Evolutionary conservation across 2,329 filamentous ascomycete species (phyloP), one percentile per base, ranked within the genome.

Genomic region (Aspergillus intermedius): DNA sequence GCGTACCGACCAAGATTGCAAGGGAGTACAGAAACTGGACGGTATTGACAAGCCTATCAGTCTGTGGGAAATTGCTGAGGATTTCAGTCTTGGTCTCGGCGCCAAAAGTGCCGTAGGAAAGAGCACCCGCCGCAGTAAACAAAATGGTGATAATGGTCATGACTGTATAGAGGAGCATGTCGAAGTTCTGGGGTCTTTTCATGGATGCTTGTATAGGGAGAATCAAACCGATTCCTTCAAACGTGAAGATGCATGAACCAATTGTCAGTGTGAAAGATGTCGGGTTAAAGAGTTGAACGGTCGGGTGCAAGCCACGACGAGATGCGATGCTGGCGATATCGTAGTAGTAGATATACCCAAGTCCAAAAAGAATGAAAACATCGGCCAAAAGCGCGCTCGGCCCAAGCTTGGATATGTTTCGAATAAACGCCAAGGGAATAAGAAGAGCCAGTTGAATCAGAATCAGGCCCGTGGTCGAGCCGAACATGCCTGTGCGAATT

Each of bases 151-250:
- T 95, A 68, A 95, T 87, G 60, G 94, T 77, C 91, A 97, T 97
- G 64, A 96, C 88, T 25, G 82, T 78, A 45, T 83, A 86, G 56
- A 97, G 82, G 40, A 97, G 90, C 48, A 79, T 78, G 47, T 91
- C 90, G 67, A 97, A 97, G 66, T 93, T 91, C 56, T 84, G 76
- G 0, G 91, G 93, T 39, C 89, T 77, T 63, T 84, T 87, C 91
- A 97, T 97, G 21, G 90, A 91, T 59, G 91, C 90, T 69, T 97
- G 91, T 50, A 97, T 95, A 0, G 91, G 91, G 53, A 97, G 95
- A 67, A 97, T 93, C 46, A 97, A 80, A 3, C 91, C 91, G 50
- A 97, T 94, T 23, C 91, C 91, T 66, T 97, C 91, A 63, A 96
- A 97, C 0, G 91, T 96, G 72, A 97, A 97, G 65, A 97, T 96